phyloP scores from a whole-genome alignment of 2,329 filamentous ascomycete species.

The Exophiala spinifera region DNA sequence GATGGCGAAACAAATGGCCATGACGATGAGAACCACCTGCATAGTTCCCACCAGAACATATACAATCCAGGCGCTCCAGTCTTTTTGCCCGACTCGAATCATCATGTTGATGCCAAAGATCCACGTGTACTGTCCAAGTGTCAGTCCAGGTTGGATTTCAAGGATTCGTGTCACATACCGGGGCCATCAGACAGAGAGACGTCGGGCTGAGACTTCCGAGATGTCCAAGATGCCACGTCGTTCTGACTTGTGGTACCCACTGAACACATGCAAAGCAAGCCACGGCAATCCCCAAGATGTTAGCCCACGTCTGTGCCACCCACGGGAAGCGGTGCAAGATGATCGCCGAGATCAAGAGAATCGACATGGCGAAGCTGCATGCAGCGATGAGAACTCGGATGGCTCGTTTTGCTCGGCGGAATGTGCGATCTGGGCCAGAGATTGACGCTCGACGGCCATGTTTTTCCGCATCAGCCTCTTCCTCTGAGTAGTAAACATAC shows the following conservation, averaged over 20 bases:
- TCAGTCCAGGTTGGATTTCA: neutral
- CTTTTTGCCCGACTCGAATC: conserved; percentile 6
- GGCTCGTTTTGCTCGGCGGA: conserved; percentile 13
- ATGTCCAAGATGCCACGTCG: conserved; percentile 15
- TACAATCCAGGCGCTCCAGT: conserved; percentile 16
- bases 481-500: conserved; percentile 18
- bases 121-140: conserved; percentile 13
- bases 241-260: conserved; percentile 16
- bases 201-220: conserved; percentile 13
- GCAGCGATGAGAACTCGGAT: conserved; percentile 10
- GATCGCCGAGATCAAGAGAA: conserved; percentile 11
- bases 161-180: neutral
- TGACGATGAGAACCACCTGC: conserved; percentile 11
- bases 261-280: conserved; percentile 16
- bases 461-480: conserved; percentile 17
- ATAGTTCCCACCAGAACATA: conserved; percentile 17
- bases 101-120: conserved; percentile 20
- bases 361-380: conserved; percentile 14
- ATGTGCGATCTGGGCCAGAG: conserved; percentile 12
- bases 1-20: conserved; percentile 13
- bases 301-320: conserved; percentile 12
- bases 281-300: conserved; percentile 13
- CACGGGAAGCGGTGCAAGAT: conserved; percentile 17
- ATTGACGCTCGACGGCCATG: conserved; percentile 11
- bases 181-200: conserved; percentile 12